A percentile compares a stretch with the other conserved stretches of the same genome.
These are phyloP conservation scores for Penstemon barbatus DNA, from an alignment of 257 asterid genomes.

Conservation along the genomic window DNA sequence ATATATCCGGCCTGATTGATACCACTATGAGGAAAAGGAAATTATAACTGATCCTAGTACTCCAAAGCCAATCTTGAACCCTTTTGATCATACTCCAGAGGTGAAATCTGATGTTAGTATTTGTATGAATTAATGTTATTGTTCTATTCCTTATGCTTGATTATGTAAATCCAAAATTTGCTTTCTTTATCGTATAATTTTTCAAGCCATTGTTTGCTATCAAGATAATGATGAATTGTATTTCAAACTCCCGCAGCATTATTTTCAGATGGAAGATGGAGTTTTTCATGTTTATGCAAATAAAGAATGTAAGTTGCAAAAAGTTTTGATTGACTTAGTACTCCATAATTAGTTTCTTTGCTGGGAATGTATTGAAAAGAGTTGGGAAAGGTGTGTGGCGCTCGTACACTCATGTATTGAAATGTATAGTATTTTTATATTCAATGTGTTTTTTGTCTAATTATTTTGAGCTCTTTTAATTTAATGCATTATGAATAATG, in stretches of 20 bases:
- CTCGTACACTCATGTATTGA: too few relatives aligned
- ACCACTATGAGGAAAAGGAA: constrained; percentile 56
- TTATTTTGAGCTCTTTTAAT: too few relatives aligned
- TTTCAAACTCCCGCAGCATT: constrained; percentile 64
- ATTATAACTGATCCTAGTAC: constrained; percentile 87
- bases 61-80: constrained; percentile 81
- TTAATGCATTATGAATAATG: too few relatives aligned
- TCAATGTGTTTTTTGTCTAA: too few relatives aligned
- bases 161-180: constrained; percentile 16
- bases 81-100: constrained; percentile 67
- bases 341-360: too few relatives aligned
- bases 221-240: constrained; percentile 24
- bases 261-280: constrained; percentile 97
- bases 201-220: not conserved
- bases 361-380: too few relatives aligned
- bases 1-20: not conserved
- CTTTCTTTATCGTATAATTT: not conserved
- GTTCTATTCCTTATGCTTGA: constrained; percentile 26
- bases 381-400: too few relatives aligned
- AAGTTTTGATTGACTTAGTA: too few relatives aligned
- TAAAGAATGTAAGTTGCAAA: too few relatives aligned
- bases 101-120: constrained; percentile 79
- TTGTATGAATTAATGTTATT: not conserved
- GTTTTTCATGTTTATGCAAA: constrained; percentile 87
- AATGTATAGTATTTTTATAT: too few relatives aligned